Conservation (phyloP, 768 basidiomycete genomes). For the Strobilomyces confusus region DNA sequence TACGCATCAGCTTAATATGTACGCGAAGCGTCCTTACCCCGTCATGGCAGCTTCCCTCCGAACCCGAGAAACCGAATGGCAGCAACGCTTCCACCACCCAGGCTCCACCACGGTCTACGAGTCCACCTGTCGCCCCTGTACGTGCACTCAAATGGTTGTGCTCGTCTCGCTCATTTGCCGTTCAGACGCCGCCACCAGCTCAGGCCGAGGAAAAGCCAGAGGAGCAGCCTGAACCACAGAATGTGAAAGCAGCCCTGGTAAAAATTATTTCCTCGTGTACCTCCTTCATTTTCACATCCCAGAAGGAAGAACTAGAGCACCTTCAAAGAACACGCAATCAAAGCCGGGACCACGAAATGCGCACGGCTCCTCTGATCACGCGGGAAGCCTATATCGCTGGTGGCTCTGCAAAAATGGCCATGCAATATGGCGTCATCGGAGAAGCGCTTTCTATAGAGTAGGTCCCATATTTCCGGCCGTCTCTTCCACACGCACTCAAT, state of each 20-base stretch:
- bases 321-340: not conserved
- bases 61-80: not conserved
- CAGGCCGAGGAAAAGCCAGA: not conserved
- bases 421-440: constrained; percentile 62
- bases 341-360: constrained; percentile 26
- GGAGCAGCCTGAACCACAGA: not conserved
- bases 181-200: not conserved
- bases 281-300: not conserved
- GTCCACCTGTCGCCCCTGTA: not conserved
- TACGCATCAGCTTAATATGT: not conserved
- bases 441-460: constrained; percentile 25
- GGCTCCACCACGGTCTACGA: not conserved
- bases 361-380: constrained; percentile 47
- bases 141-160: not conserved
- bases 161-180: not conserved
- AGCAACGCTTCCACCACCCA: not conserved
- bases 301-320: constrained; percentile 10
- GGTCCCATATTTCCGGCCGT: constrained; percentile 3
- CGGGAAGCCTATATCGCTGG: constrained; percentile 38
- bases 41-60: not conserved
- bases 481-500: not conserved
- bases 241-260: constrained; percentile 4
- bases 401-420: constrained; percentile 20
- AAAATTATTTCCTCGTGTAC: not conserved
- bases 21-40: not conserved